Percentiles rank a stretch among this genome's conserved stretches.
Conservation (phyloP, 257 asterid genomes). For the Coffea canephora region DNA sequence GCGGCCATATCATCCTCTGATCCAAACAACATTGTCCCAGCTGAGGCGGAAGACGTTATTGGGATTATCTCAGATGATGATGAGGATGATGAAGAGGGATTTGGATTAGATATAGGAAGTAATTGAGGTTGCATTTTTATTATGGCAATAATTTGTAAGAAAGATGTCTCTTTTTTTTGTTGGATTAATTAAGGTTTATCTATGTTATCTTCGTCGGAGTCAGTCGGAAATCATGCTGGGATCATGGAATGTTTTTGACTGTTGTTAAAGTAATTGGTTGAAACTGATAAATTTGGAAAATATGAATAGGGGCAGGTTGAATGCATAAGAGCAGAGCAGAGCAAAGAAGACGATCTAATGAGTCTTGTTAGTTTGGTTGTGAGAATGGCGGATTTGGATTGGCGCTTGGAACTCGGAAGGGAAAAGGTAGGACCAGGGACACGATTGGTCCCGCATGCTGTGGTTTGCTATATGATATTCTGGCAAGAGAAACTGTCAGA, state of each 20-base stretch:
- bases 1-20: constrained; percentile 47
- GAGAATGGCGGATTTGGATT: neutral
- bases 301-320: neutral
- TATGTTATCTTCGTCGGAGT: neutral
- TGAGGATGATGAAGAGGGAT: constrained; percentile 27
- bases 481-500: neutral
- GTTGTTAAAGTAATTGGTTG: neutral
- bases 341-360: neutral
- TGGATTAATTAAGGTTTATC: neutral
- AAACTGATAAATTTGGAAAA: neutral
- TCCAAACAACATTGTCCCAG: constrained; percentile 45
- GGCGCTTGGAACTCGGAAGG: neutral
- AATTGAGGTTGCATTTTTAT: constrained; percentile 35
- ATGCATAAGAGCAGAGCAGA: neutral
- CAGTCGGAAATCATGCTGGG: constrained; percentile 2
- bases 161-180: neutral
- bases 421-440: neutral
- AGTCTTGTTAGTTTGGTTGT: neutral
- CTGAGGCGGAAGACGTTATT: constrained; percentile 14
- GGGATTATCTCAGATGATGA: constrained; percentile 29
- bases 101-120: constrained; percentile 59
- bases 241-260: constrained; percentile 12
- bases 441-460: neutral
- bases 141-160: neutral
- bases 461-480: neutral